Conservation (phyloP, 2,329 filamentous ascomycete genomes). For the Diaporthe helianthi region DNA sequence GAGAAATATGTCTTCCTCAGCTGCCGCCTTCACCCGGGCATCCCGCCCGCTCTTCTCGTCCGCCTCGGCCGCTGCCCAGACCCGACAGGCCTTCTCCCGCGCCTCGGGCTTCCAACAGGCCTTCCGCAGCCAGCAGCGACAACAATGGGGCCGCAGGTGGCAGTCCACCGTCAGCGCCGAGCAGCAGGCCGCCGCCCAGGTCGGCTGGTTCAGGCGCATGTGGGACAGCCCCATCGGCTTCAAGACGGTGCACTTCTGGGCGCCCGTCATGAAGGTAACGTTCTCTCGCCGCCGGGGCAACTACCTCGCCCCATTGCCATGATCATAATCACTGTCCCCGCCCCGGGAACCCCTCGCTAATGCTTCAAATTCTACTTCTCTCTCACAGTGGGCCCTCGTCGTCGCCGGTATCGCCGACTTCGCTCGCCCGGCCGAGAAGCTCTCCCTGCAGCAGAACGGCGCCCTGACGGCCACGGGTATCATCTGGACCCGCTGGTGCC, state of each 20-base stretch:
- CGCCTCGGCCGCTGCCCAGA: slow-evolving; percentile 58
- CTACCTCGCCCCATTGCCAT: too few relatives aligned
- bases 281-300: too few relatives aligned
- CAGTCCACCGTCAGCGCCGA: slow-evolving; percentile 67
- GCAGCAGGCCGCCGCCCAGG: slow-evolving; percentile 41
- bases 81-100: slow-evolving; percentile 61
- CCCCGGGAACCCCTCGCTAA: slow-evolving; percentile 48
- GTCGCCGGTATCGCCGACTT: slow-evolving; percentile 92
- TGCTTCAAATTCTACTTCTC: slow-evolving; percentile 26
- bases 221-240: slow-evolving; percentile 83
- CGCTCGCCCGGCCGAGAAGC: slow-evolving; percentile 86
- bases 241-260: slow-evolving; percentile 99
- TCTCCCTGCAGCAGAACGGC: slow-evolving; percentile 90
- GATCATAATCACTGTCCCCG: too few relatives aligned
- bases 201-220: slow-evolving; percentile 75
- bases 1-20: slow-evolving; percentile 41
- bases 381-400: slow-evolving; percentile 82
- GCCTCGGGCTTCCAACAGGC: slow-evolving; percentile 46
- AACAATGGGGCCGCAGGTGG: slow-evolving; percentile 66
- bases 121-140: slow-evolving; percentile 37
- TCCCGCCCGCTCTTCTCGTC: slow-evolving; percentile 64
- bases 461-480: slow-evolving; percentile 89
- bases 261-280: slow-evolving; percentile 82
- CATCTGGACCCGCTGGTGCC: slow-evolving; percentile 99
- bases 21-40: slow-evolving; percentile 59